A percentile compares a stretch with the other conserved stretches of the same genome.
phyloP scores from a whole-genome alignment of 176 grass and related monocot species.

The Bromus sterilis region DNA sequence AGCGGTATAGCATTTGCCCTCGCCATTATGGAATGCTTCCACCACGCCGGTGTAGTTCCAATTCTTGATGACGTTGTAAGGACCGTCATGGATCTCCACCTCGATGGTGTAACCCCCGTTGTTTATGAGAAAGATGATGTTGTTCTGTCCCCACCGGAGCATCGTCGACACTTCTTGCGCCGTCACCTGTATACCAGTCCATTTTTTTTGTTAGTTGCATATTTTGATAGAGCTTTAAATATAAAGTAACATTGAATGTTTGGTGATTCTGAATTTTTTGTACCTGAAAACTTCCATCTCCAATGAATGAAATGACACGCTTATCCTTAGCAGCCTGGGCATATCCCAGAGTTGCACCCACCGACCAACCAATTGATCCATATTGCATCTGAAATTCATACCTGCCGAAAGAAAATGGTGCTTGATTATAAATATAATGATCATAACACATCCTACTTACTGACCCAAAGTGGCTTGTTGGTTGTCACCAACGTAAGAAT shows the following conservation, averaged over 20 bases:
- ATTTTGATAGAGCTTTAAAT: neutral
- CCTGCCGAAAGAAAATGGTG: neutral
- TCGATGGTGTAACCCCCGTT: conserved; percentile 59
- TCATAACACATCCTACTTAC: neutral
- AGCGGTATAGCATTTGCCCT: conserved; percentile 42
- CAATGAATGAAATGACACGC: conserved; percentile 48
- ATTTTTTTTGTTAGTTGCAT: neutral
- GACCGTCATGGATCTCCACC: conserved; percentile 56
- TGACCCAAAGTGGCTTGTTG: neutral
- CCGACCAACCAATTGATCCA: conserved; percentile 52
- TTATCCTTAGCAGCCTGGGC: conserved; percentile 51
- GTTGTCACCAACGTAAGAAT: neutral
- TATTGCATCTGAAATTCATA: conserved; percentile 71
- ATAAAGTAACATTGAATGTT: neutral
- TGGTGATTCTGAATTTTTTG: neutral
- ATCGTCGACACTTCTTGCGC: conserved; percentile 54
- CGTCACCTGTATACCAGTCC: conserved; percentile 23
- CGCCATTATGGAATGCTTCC: conserved; percentile 46
- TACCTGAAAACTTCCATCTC: conserved; percentile 58
- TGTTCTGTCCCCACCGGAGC: conserved; percentile 45
- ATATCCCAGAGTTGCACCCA: conserved; percentile 44
- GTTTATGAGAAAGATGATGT: conserved; percentile 55
- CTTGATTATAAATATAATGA: neutral
- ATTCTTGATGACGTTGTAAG: conserved; percentile 54
- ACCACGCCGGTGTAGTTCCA: conserved; percentile 52